A percentile compares a stretch with the other conserved stretches of the same genome.
phyloP scores from a whole-genome alignment of 345 rosid species.

The Hibiscus tridactylites region DNA sequence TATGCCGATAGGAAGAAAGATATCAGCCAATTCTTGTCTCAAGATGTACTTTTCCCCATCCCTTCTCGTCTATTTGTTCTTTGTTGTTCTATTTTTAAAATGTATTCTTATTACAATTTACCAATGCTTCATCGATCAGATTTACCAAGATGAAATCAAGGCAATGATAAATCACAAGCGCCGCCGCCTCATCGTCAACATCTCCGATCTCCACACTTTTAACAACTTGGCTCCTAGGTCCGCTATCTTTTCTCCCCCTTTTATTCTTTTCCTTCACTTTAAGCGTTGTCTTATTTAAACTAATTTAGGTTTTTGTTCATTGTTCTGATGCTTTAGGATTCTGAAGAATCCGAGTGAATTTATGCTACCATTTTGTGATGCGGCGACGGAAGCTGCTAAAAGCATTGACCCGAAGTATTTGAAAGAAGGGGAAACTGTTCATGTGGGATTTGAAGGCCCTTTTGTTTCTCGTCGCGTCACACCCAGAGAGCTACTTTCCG shows the following conservation, averaged over 20 bases:
- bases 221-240: constrained; percentile 58
- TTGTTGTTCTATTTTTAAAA: too few species aligned
- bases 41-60: constrained; percentile 32
- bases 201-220: constrained; percentile 73
- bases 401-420: constrained; percentile 60
- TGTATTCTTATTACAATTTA: too few species aligned
- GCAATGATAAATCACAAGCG: constrained; percentile 82
- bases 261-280: neutral
- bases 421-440: constrained; percentile 78
- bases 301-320: neutral
- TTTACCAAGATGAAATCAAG: constrained; percentile 73
- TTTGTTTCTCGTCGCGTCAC: constrained; percentile 90
- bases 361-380: constrained; percentile 86
- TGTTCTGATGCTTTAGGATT: constrained; percentile 37
- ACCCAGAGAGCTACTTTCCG: constrained; percentile 90
- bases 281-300: neutral
- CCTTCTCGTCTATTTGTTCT: too few species aligned
- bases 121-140: constrained; percentile 17
- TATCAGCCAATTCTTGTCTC: constrained; percentile 62
- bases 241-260: too few species aligned
- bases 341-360: constrained; percentile 73
- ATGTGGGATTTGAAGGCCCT: constrained; percentile 89
- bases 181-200: constrained; percentile 80
- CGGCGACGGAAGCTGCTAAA: constrained; percentile 70
- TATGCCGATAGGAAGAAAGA: constrained; percentile 25